Evolutionary conservation across 2,329 filamentous ascomycete genomes (phyloP), one percentile per base, ranked within the genome.

Genomic region (Zymoseptoria brevis): DNA sequence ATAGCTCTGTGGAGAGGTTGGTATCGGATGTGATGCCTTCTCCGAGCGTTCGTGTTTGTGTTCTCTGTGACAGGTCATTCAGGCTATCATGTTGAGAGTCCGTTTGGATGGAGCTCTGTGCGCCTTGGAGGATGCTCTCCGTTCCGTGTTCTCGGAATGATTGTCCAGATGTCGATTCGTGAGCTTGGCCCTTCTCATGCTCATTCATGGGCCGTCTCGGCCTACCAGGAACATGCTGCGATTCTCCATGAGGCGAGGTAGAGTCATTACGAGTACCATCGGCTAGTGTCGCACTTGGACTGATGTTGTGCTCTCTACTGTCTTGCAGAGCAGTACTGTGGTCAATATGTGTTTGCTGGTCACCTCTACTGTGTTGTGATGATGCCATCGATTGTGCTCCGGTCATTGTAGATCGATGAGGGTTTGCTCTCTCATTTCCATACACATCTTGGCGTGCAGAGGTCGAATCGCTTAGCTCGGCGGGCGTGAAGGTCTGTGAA

Each of bases 1-100:
- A 66, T 8, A 67, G 59, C 45, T 67, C 60, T 2, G 55, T 50
- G 5, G 61, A 56, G 30, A 64, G 52, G 45, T 60, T 62, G 9
- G 53, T 48, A n/a, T 54, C 35, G 9, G 51, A 52, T 45, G 35
- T 53, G 22, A 66, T 62, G 57, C 62, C 63, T 64, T 66, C 63
- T 51, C 65, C 67, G 29, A 66, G 57, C 19, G 65, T 53, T 8
- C 19, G 45, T 22, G 57, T 41, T 41, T 26, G 45, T 22, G 56
- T 57, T 61, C 55, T 58, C 60, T 58, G 51, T 41, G 35, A 45
- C 16, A n/a, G 16, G 35, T n/a, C 35, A 16, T 45, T 13, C 16
- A 16, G 35, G 16, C 13, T 16, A n/a, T 13, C 5, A 13, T 45
- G 35, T 45, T 45, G 35, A 45, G 16, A 45, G 13, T 3, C 35